Evolutionary conservation across 129 eudicot genomes (phyloP).

Genomic region (Pulicaria dysenterica): DNA sequence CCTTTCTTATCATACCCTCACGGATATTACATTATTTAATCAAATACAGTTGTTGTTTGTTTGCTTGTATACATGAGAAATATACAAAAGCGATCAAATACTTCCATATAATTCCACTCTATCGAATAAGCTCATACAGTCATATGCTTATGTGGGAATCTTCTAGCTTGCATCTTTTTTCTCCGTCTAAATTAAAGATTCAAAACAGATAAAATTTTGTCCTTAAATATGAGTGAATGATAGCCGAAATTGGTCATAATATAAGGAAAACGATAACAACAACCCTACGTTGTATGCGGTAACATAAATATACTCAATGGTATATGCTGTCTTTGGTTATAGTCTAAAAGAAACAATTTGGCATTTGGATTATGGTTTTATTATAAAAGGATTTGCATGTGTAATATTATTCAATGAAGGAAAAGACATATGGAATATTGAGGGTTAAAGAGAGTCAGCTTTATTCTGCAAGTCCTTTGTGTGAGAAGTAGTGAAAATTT

Average conservation of each 20-base stretch:
- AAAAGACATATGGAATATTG: slow-evolving; percentile 29
- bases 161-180: slow-evolving; percentile 20
- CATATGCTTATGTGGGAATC: slow-evolving; percentile 27
- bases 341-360: background rate
- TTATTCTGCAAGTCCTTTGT: slow-evolving; percentile 43
- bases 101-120: slow-evolving; percentile 11
- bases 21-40: too few species aligned
- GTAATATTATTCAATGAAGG: slow-evolving; percentile 21
- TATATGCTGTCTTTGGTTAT: background rate
- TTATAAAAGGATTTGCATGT: slow-evolving; percentile 17
- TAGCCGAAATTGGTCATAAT: too few species aligned
- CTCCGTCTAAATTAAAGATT: background rate
- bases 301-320: background rate
- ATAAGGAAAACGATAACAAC: too few species aligned
- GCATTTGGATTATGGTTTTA: slow-evolving; percentile 1
- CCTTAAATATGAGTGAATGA: too few species aligned
- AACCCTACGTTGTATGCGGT: background rate
- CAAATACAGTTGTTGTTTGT: background rate
- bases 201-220: background rate
- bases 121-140: slow-evolving; percentile 29
- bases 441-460: slow-evolving; percentile 51
- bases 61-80: background rate
- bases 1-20: slow-evolving; percentile 8
- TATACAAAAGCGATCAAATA: too few species aligned
- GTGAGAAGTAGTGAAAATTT: slow-evolving; percentile 35